These are phyloP conservation scores for Corymbia calophylla DNA, from an alignment of 441 rosid genomes.

Conservation along the genomic window DNA sequence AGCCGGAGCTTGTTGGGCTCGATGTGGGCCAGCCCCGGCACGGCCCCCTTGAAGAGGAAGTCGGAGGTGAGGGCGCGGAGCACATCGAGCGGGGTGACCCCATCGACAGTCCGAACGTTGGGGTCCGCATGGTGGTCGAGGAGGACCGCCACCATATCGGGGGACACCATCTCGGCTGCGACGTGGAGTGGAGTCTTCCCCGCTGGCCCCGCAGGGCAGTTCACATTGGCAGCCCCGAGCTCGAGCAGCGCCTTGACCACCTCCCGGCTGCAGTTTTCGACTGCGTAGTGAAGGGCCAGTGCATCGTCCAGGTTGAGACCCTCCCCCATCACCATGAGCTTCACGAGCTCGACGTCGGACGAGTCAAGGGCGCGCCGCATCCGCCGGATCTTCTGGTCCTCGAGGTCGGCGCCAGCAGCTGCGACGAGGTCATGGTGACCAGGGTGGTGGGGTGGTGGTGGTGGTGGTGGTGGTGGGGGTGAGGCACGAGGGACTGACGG, in stretches of 20 bases:
- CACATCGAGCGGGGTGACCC: conserved; percentile 86
- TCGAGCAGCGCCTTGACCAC: conserved; percentile 95
- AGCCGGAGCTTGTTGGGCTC: conserved; percentile 95
- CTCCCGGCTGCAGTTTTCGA: conserved; percentile 92
- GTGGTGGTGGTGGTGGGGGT: conserved; percentile 31
- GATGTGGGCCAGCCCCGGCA: conserved; percentile 86
- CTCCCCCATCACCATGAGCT: conserved; percentile 99
- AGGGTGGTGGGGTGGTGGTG: conserved; percentile 10
- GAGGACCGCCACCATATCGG: conserved; percentile 96
- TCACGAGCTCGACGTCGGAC: conserved; percentile 89
- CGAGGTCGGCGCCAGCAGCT: conserved; percentile 62
- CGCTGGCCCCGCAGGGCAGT: conserved; percentile 81
- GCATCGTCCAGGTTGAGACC: conserved; percentile 93
- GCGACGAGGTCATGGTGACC: conserved; percentile 40
- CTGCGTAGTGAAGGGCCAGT: conserved; percentile 90
- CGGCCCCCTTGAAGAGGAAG: conserved; percentile 97
- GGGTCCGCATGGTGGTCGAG: conserved; percentile 98
- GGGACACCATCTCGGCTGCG: conserved; percentile 97
- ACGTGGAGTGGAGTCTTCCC: conserved; percentile 91
- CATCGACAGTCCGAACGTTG: conserved; percentile 82
- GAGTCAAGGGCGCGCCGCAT: conserved; percentile 96
- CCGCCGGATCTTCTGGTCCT: conserved; percentile 86
- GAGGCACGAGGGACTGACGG: conserved; percentile 56
- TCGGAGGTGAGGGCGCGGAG: conserved; percentile 95
- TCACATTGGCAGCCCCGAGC: conserved; percentile 95